Percentiles rank a stretch among this genome's conserved stretches.
Conservation (phyloP, 2,329 filamentous ascomycete genomes). For the Gnomoniopsis smithogilvyi region DNA sequence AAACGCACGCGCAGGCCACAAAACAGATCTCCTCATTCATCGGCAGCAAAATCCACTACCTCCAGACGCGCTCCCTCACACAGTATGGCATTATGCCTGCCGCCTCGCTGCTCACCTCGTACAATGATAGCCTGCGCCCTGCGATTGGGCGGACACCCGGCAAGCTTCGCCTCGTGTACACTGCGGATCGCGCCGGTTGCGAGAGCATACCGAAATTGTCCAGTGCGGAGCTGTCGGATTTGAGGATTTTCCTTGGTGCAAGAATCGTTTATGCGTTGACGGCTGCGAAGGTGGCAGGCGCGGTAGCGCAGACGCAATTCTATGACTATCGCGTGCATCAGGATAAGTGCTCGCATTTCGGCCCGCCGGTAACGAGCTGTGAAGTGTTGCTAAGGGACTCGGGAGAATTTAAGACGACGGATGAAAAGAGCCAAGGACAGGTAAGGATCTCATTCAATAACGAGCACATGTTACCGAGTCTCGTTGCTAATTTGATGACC, state of each 20-base stretch:
- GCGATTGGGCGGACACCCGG: constrained; percentile 60
- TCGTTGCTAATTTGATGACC: constrained; percentile 15
- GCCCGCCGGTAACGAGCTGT: constrained; percentile 73
- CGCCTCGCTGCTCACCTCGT: constrained; percentile 58
- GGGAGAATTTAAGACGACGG: constrained; percentile 57
- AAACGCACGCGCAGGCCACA: constrained; percentile 62
- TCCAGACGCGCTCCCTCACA: constrained; percentile 66
- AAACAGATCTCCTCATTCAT: constrained; percentile 59
- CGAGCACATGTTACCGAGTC: background rate
- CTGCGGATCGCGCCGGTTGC: constrained; percentile 68
- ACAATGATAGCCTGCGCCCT: constrained; percentile 59
- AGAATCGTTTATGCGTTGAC: constrained; percentile 84
- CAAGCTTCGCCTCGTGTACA: constrained; percentile 77
- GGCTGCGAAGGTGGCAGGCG: constrained; percentile 78
- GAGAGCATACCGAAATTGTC: constrained; percentile 60
- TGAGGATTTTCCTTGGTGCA: constrained; percentile 77
- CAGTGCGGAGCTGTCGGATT: constrained; percentile 69
- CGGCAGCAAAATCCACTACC: constrained; percentile 65
- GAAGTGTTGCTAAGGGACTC: constrained; percentile 73
- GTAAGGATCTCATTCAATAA: constrained; percentile 40
- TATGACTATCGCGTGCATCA: constrained; percentile 74
- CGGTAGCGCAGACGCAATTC: constrained; percentile 80
- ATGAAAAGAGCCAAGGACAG: constrained; percentile 60
- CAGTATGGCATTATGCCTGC: constrained; percentile 71
- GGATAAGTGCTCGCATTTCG: constrained; percentile 65